These are phyloP conservation scores for Rhynchospora breviuscula DNA, from an alignment of 176 grass and related monocot species.

Conservation along the genomic window DNA sequence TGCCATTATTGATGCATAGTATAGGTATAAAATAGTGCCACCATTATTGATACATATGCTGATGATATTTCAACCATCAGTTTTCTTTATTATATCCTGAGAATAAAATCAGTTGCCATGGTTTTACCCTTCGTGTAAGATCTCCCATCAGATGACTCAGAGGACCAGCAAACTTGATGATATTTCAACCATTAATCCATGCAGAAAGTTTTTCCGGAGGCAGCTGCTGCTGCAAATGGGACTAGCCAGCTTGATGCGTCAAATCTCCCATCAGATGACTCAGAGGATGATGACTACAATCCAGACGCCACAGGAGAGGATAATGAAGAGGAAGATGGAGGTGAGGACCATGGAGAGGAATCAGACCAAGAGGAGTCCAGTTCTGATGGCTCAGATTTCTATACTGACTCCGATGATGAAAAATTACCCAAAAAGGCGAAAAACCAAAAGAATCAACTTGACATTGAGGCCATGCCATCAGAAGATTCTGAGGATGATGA, in stretches of 20 bases:
- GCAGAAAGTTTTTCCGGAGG: conserved; percentile 95
- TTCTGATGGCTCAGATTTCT: conserved; percentile 49
- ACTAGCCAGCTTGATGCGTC: conserved; percentile 41
- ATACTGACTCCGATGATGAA: conserved; percentile 38
- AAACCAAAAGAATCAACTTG: conserved; percentile 36
- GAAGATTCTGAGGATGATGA: conserved; percentile 98
- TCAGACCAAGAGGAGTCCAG: conserved; percentile 37
- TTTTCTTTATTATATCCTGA: not conserved
- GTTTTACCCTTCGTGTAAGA: not conserved
- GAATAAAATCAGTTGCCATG: not conserved
- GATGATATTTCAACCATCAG: not conserved
- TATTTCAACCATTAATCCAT: conserved; percentile 16
- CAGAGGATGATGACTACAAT: conserved; percentile 57
- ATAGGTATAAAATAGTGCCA: not conserved
- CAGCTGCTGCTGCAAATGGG: conserved; percentile 47
- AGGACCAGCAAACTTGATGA: no score
- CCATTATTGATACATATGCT: not conserved
- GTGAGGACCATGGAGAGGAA: conserved; percentile 21
- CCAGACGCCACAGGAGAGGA: conserved; percentile 33
- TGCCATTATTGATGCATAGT: not conserved
- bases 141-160: no score
- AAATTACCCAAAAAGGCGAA: conserved; percentile 27
- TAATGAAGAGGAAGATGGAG: conserved; percentile 25
- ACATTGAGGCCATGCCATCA: conserved; percentile 57
- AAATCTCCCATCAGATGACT: conserved; percentile 49